Percentiles rank a stretch among this genome's conserved stretches.
Evolutionary conservation across 441 rosid genomes (phyloP).

Genomic region (Hura crepitans): DNA sequence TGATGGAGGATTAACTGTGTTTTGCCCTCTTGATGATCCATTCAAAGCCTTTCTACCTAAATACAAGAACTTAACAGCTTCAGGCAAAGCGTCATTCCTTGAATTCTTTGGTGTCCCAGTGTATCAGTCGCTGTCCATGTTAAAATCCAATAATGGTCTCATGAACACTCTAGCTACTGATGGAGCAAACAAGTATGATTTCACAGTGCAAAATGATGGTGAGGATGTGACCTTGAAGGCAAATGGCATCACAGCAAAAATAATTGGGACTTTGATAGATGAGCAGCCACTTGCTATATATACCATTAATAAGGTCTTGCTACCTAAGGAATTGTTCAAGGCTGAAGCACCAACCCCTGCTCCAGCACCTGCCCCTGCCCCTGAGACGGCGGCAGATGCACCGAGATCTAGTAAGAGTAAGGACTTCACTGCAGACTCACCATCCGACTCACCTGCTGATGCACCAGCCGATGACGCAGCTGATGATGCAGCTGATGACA

Average conservation of each 20-base stretch:
- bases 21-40: conserved; percentile 86
- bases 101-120: conserved; percentile 70
- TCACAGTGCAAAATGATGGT: conserved; percentile 83
- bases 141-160: conserved; percentile 76
- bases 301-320: conserved; percentile 60
- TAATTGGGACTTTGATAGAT: conserved; percentile 62
- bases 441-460: conserved; percentile 61
- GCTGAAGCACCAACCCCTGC: conserved; percentile 45
- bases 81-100: conserved; percentile 62
- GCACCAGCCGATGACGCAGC: conserved; percentile 55
- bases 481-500: conserved; percentile 38
- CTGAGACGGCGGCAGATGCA: conserved; percentile 39
- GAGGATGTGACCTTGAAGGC: conserved; percentile 69
- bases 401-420: conserved; percentile 48
- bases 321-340: conserved; percentile 70
- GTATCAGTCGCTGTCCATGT: conserved; percentile 65
- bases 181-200: conserved; percentile 69
- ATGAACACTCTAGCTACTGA: conserved; percentile 93
- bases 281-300: conserved; percentile 83
- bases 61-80: conserved; percentile 71
- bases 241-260: conserved; percentile 57
- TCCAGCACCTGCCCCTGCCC: conserved; percentile 56
- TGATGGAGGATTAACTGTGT: conserved; percentile 87
- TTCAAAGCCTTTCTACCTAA: conserved; percentile 83
- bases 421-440: conserved; percentile 27